A percentile compares a stretch with the other conserved stretches of the same genome.
Evolutionary conservation across 2,329 filamentous ascomycete species (phyloP).

Genomic region (Malbranchea zuffiana): DNA sequence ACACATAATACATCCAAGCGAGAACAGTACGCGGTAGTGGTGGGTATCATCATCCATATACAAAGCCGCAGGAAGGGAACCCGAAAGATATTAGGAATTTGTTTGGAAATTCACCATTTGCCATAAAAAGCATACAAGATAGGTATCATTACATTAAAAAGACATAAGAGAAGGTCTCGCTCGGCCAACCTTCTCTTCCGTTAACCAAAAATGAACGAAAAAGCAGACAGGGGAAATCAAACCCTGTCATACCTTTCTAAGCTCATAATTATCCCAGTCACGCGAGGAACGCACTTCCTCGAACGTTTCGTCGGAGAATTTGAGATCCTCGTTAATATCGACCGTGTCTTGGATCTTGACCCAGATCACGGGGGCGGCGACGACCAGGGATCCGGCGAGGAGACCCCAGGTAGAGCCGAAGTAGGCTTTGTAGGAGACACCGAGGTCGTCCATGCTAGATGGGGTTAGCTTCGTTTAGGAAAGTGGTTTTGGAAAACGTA

Average conservation of each 20-base stretch:
- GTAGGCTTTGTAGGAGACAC: conserved; percentile 56
- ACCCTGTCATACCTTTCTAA: background rate
- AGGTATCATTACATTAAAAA: too few species aligned
- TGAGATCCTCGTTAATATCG: conserved; percentile 68
- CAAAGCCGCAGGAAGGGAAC: too few species aligned
- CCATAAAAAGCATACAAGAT: too few species aligned
- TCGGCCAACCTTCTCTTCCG: too few species aligned
- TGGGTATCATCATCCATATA: too few species aligned
- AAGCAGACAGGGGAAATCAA: too few species aligned
- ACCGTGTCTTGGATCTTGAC: conserved; percentile 72
- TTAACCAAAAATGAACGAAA: too few species aligned
- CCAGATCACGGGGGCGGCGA: conserved; percentile 70
- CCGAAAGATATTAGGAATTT: too few species aligned
- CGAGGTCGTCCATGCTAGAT: conserved; percentile 56
- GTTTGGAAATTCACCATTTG: too few species aligned
- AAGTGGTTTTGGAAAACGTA: conserved; percentile 19
- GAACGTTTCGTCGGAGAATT: conserved; percentile 72
- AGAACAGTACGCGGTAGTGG: too few species aligned
- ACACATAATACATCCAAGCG: too few species aligned
- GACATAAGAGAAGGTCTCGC: too few species aligned
- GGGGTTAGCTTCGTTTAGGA: conserved; percentile 34
- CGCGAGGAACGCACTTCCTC: conserved; percentile 47
- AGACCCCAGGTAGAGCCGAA: conserved; percentile 70
- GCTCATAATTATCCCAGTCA: conserved; percentile 7
- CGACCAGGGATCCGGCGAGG: conserved; percentile 58